Evolutionary conservation across 495 filamentous ascomycete genomes (phyloP).

Genomic region (Parachaetomium inaequale): DNA sequence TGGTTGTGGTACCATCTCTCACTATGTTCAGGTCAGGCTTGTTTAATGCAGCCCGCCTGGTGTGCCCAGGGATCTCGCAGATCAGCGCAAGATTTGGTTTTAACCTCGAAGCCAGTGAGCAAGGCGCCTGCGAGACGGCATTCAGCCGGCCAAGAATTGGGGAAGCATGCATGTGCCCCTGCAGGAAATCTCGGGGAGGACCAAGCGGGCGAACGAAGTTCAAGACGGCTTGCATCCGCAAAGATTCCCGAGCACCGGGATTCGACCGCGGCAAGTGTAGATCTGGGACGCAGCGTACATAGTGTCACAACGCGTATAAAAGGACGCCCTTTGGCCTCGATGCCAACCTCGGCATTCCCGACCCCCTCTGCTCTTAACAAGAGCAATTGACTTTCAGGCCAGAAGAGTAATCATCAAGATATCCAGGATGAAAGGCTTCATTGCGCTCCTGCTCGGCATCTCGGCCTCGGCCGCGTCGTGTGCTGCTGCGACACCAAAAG

Average conservation of each 20-base stretch:
- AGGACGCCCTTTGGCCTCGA: background rate
- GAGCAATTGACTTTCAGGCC: too few relatives aligned
- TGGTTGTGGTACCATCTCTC: too few relatives aligned
- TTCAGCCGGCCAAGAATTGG: background rate
- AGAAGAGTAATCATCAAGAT: too few relatives aligned
- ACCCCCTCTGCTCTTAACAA: background rate
- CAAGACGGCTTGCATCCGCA: background rate
- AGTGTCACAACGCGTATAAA: background rate
- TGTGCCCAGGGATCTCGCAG: too few relatives aligned
- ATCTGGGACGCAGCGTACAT: background rate
- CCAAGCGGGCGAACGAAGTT: background rate
- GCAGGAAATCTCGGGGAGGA: background rate
- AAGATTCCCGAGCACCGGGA: background rate
- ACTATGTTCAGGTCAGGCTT: too few relatives aligned
- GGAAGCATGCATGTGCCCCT: background rate
- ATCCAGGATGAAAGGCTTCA: background rate
- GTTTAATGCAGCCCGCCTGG: too few relatives aligned
- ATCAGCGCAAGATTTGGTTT: too few relatives aligned
- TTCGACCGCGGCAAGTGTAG: slow-evolving; percentile 1
- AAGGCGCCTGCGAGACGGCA: background rate
- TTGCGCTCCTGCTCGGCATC: background rate
- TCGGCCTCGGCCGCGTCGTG: background rate
- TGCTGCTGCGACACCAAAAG: slow-evolving; percentile 4
- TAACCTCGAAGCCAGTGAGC: too few relatives aligned
- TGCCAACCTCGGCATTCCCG: background rate